phyloP scores from a whole-genome alignment of 306 rosid genomes.

The Malus fusca region DNA sequence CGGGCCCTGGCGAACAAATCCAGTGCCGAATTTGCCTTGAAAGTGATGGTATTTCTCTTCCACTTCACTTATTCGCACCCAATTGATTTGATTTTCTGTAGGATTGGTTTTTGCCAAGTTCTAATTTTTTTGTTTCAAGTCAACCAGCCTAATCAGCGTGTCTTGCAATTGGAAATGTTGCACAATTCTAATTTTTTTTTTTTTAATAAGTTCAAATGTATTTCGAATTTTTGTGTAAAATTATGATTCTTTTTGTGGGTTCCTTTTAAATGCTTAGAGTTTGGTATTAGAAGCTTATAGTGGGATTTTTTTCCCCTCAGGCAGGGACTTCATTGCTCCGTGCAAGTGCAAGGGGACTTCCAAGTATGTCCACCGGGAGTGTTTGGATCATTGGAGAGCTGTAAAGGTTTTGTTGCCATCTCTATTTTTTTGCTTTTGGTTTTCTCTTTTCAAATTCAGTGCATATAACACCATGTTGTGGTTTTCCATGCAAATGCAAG shows the following conservation, averaged over 20 bases:
- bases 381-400: slow-evolving; percentile 99
- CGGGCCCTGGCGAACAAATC: slow-evolving; percentile 91
- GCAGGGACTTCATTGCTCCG: slow-evolving; percentile 98
- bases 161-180: background rate
- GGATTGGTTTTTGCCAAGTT: background rate
- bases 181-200: background rate
- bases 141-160: background rate
- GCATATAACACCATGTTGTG: background rate
- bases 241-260: background rate
- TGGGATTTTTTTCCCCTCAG: slow-evolving; percentile 31
- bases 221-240: background rate
- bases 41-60: slow-evolving; percentile 61
- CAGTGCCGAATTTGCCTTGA: slow-evolving; percentile 99
- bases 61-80: background rate
- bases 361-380: slow-evolving; percentile 91
- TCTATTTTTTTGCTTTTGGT: slow-evolving; percentile 6
- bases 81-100: background rate
- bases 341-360: slow-evolving; percentile 97
- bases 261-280: background rate
- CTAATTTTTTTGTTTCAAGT: background rate
- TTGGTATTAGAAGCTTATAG: background rate
- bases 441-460: background rate
- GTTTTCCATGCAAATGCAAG: background rate
- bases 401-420: slow-evolving; percentile 48
- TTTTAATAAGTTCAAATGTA: background rate